A percentile compares a stretch with the other conserved stretches of the same genome.
These are phyloP conservation scores for Pelargonium cotyledonis DNA, from an alignment of 441 rosid species.

Conservation along the genomic window DNA sequence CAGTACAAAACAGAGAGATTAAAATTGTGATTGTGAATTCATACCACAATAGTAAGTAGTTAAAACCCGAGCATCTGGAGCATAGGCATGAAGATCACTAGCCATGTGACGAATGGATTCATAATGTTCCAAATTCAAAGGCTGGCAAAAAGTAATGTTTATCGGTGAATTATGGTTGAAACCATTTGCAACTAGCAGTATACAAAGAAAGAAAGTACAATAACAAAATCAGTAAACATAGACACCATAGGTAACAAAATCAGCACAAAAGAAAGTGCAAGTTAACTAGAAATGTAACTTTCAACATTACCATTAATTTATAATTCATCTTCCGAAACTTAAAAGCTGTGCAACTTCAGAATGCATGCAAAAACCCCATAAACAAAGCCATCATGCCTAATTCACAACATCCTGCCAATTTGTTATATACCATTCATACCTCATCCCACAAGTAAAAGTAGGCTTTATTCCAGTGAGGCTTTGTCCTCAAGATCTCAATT, in stretches of 20 bases:
- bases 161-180: conserved; percentile 5
- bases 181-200: conserved; percentile 2
- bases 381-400: neutral
- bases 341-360: neutral
- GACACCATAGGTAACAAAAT: neutral
- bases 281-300: conserved; percentile 10
- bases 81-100: conserved; percentile 71
- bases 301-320: neutral
- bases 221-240: neutral
- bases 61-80: conserved; percentile 91
- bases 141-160: conserved; percentile 42
- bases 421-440: conserved; percentile 30
- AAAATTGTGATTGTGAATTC: conserved; percentile 17
- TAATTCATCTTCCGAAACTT: neutral
- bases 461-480: conserved; percentile 88
- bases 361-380: conserved; percentile 1
- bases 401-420: conserved; percentile 6
- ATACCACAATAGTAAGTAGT: conserved; percentile 89
- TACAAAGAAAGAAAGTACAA: conserved; percentile 2
- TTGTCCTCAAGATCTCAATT: conserved; percentile 76
- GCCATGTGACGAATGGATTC: conserved; percentile 74
- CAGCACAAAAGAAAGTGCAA: neutral
- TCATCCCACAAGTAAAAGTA: conserved; percentile 95
- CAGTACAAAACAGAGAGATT: conserved; percentile 6
- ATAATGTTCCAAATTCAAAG: conserved; percentile 84